Evolutionary conservation across 2,329 filamentous ascomycete species (phyloP), one percentile per base, ranked within the genome.

Genomic region (Colletotrichum coccodes): DNA sequence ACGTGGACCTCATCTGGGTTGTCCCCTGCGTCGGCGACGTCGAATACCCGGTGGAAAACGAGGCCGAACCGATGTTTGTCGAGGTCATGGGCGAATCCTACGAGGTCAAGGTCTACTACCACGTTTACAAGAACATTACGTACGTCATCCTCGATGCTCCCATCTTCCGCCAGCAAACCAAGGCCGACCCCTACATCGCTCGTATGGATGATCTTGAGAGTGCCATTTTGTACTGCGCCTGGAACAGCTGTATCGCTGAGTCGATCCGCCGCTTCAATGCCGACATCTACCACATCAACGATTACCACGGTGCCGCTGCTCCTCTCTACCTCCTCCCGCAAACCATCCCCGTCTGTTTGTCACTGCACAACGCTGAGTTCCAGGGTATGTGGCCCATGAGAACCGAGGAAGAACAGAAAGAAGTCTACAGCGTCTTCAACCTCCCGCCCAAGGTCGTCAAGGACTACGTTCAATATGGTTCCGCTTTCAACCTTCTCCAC

Each of bases 191-290:
- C 0, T 92, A 92, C 73, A 90, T 90, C 18, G 82, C 89, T 42
- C 86, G 90, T 36, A 92, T 92, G 90, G 90, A 92, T 75, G 90
- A 92, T 74, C 82, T 92, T 61, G 88, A 90, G 70, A 89, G 86
- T 71, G 90, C 90, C 14, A 87, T 92, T 53, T 90, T 91, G 77
- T 92, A 92, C 75, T 91, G 88, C 3, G 89, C 89, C 3, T 92
- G 90, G 90, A 92, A 92, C 71, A 87, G 89, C 76, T 92, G 90
- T 75, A 91, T 92, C 72, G 89, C 90, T 8, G 84, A 90, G 72
- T 80, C 89, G 1, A 86, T 91, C 71, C 84, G 85, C 64, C 86
- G 90, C 18, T 92, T 92, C 75, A 84, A 86, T 0, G 81, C 90
- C 67, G 87, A 90, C 72, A 75, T 91, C n/a, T 91, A 91, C 75